Base-by-base conservation (phyloP, 768 basidiomycete genomes). In the Trametes cubensis region DNA sequence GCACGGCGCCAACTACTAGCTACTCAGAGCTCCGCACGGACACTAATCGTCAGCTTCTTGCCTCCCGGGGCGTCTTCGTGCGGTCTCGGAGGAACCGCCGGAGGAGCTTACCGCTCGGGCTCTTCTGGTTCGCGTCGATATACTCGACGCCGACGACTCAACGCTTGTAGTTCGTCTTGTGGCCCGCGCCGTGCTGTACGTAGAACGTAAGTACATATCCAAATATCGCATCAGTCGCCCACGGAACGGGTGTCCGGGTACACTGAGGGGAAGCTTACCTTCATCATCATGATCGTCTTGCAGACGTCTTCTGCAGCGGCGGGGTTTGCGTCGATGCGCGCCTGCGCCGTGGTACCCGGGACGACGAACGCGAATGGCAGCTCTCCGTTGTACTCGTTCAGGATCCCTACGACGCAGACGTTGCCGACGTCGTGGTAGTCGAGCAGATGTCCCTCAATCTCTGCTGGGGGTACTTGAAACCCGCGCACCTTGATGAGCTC, bases 321-420 rank as follows among this genome's bases (percentile, higher is more conserved):
- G 4, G 74, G 65, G 30, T 77, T 69, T 30, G 57, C 60, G 39
- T 76, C 74, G 17, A 73, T 65, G 47, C 79, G 75, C 38, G 71
- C 70, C 11, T 77, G 76, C 3, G 78, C 74, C 15, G 77, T 76
- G 5, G 72, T 65, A 48, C 75, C 74, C 18, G 85, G 79, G 4
- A 87, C 87, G 25, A 92, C 76, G 70, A 83, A 92, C 10, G 90
- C 90, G 55, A 89, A 68, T 0, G 91, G 90, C 11, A 89, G 66
- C 70, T 93, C 90, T 15, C 90, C 89, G 60, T 81, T 88, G 70
- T 87, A 90, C 23, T 91, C 89, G 66, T 92, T 87, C 0, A 80
- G 79, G 20, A 90, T 69, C 3, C 87, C 82, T 8, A 91, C 86
- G 30, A 71, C 69, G 60, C 70, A 69, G 15, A 62, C 68, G 63